Percentiles rank a stretch among this genome's conserved stretches.
Conservation (phyloP, 2,329 filamentous ascomycete genomes). For the Tothia fuscella region DNA sequence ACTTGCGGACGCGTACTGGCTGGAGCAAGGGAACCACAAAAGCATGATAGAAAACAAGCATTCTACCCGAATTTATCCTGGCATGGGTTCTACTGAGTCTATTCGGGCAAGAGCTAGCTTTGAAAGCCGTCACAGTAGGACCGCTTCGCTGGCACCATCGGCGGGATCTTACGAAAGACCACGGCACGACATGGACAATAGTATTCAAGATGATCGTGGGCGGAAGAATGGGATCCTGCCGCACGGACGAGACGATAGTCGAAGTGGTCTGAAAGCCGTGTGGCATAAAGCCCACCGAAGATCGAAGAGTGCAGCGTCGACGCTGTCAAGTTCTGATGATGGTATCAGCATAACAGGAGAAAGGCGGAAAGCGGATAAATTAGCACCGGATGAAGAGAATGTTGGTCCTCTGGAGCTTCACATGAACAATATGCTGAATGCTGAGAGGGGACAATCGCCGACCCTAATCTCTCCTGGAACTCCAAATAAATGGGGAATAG, state of each 20-base stretch:
- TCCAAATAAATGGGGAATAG: constrained; percentile 27
- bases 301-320: constrained; percentile 18
- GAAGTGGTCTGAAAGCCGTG: constrained; percentile 18
- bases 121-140: constrained; percentile 8
- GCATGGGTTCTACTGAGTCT: not conserved
- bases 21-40: constrained; percentile 73
- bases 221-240: constrained; percentile 22
- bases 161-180: constrained; percentile 13
- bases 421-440: constrained; percentile 31
- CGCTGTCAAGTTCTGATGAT: constrained; percentile 29
- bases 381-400: constrained; percentile 30
- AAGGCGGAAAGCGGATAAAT: too few relatives aligned
- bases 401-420: constrained; percentile 35
- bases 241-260: constrained; percentile 22
- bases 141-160: constrained; percentile 2
- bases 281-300: constrained; percentile 20
- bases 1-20: constrained; percentile 81
- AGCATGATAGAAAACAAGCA: constrained; percentile 67
- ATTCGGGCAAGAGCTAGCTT: constrained; percentile 8
- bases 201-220: constrained; percentile 25
- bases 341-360: constrained; percentile 35
- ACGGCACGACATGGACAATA: constrained; percentile 22
- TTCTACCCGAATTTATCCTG: constrained; percentile 53
- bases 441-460: constrained; percentile 27
- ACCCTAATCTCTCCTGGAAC: constrained; percentile 31